Evolutionary conservation across 371 early-diverging fungal species (phyloP).

Genomic region (Phascolomyces articulosus): DNA sequence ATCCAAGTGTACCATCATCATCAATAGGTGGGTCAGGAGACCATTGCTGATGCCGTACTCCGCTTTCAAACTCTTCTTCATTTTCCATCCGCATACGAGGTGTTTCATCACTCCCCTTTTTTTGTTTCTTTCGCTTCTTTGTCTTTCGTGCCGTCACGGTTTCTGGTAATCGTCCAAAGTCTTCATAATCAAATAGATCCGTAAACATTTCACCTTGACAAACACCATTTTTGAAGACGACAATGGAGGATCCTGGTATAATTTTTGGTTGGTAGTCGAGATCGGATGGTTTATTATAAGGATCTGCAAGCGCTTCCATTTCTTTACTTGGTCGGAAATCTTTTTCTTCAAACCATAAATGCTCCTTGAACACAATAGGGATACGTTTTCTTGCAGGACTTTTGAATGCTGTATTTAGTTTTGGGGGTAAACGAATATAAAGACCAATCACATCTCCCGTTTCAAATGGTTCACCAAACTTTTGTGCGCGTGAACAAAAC

Average conservation of each 20-base stretch:
- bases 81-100: slow-evolving; percentile 19
- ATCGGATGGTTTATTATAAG: slow-evolving; percentile 29
- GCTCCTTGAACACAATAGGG: slow-evolving; percentile 66
- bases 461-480: slow-evolving; percentile 64
- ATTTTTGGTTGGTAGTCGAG: slow-evolving; percentile 33
- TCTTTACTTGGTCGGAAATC: slow-evolving; percentile 64
- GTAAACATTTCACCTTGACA: slow-evolving; percentile 68
- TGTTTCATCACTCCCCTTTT: slow-evolving; percentile 22
- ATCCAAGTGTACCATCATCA: slow-evolving; percentile 74
- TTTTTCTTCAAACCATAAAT: slow-evolving; percentile 70
- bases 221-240: slow-evolving; percentile 69
- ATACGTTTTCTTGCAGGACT: slow-evolving; percentile 57
- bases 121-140: slow-evolving; percentile 46
- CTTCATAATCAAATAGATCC: slow-evolving; percentile 59
- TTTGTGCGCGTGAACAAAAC: slow-evolving; percentile 58
- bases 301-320: slow-evolving; percentile 54
- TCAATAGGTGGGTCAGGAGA: slow-evolving; percentile 55
- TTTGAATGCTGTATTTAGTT: slow-evolving; percentile 41
- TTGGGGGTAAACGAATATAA: slow-evolving; percentile 61
- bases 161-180: slow-evolving; percentile 48
- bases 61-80: slow-evolving; percentile 35
- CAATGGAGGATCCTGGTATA: slow-evolving; percentile 59
- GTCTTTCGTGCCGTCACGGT: slow-evolving; percentile 35
- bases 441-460: slow-evolving; percentile 75
- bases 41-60: slow-evolving; percentile 40